Percentiles rank a stretch among this genome's conserved stretches.
Evolutionary conservation across 1,284 basidiomycete species (phyloP).

Genomic region (Mycena sp.): DNA sequence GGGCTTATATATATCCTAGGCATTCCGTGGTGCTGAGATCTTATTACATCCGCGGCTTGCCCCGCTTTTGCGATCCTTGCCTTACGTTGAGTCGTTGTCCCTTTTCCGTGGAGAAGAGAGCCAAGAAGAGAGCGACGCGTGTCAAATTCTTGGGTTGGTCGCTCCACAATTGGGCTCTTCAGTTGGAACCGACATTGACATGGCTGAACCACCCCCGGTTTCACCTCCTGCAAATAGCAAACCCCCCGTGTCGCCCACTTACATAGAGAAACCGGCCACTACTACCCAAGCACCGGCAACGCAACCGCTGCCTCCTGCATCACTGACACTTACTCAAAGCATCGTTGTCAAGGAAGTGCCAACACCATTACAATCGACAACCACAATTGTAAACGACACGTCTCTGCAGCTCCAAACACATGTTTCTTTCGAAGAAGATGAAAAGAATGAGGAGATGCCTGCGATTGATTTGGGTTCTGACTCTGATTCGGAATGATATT

Average conservation of each 20-base stretch:
- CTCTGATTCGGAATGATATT: constrained; percentile 48
- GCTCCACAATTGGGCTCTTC: constrained; percentile 8
- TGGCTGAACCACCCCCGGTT: constrained; percentile 24
- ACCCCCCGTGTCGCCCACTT: too few relatives aligned
- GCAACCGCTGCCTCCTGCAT: not conserved
- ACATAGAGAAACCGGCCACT: too few relatives aligned
- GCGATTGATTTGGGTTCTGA: constrained; percentile 57
- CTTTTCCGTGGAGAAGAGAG: constrained; percentile 70
- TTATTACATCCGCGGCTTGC: constrained; percentile 81
- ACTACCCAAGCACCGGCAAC: too few relatives aligned
- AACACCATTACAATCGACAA: not conserved
- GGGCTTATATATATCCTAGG: too few relatives aligned
- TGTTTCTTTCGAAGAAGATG: constrained; percentile 39
- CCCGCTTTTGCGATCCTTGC: constrained; percentile 73
- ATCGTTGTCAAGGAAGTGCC: too few relatives aligned
- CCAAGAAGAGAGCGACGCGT: constrained; percentile 62
- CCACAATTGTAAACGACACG: not conserved
- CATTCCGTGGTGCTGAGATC: constrained; percentile 61
- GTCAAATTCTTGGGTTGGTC: constrained; percentile 52
- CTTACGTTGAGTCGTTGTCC: constrained; percentile 67
- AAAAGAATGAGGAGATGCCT: constrained; percentile 55
- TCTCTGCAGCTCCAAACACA: not conserved
- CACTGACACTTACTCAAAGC: too few relatives aligned
- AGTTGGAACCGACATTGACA: constrained; percentile 18
- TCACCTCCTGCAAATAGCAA: too few relatives aligned